Evolutionary conservation across 1,284 basidiomycete species (phyloP).

Genomic region (Cutaneotrichosporon cavernicola): DNA sequence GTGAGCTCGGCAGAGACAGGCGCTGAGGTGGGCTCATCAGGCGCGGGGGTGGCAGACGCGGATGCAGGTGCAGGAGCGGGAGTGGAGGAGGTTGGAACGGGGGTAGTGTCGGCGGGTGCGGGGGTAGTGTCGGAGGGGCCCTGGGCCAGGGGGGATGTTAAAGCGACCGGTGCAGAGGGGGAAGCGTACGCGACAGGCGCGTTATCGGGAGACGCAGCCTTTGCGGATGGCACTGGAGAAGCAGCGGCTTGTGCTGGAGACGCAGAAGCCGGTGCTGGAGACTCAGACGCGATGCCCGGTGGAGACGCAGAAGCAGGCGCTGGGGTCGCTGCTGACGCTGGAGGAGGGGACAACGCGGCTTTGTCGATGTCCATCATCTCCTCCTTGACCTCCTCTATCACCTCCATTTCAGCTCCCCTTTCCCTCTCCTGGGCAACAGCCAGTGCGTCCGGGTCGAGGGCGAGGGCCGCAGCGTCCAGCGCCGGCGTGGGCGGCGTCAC

Average conservation of each 20-base stretch:
- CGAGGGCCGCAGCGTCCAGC: slow-evolving; percentile 3
- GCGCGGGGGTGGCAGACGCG: background rate
- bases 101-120: background rate
- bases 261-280: background rate
- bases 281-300: background rate
- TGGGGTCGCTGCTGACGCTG: background rate
- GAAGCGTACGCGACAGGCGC: background rate
- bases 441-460: slow-evolving; percentile 1
- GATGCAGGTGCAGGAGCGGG: background rate
- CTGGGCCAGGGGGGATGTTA: background rate
- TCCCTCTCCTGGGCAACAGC: background rate
- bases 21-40: background rate
- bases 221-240: background rate
- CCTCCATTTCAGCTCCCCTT: background rate
- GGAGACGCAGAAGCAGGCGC: background rate
- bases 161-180: background rate
- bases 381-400: background rate
- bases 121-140: background rate
- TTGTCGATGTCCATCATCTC: slow-evolving; percentile 2
- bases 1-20: background rate
- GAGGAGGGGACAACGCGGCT: background rate
- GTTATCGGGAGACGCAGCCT: background rate
- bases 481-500: slow-evolving; percentile 8
- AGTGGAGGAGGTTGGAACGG: background rate
- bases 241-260: background rate